Evolutionary conservation across 305 asterid species (phyloP), one percentile per base, ranked within the genome.

Genomic region (Ajuga reptans): DNA sequence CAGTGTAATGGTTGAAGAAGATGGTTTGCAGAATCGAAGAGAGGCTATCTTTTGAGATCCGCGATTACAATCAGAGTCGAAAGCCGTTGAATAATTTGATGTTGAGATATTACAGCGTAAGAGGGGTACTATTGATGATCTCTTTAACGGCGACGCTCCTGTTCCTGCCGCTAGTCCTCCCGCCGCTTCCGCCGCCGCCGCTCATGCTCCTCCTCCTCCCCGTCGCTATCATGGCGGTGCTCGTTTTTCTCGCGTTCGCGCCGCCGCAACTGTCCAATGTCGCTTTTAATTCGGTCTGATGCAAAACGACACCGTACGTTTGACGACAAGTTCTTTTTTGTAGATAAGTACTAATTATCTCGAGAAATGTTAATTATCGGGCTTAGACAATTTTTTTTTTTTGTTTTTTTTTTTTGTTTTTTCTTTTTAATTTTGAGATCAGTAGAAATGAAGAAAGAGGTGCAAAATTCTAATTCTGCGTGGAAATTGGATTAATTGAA

Each of bases 171-270:
- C 73, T 81, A 0, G 36, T 83, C 11, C 74, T 81, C 21, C 87
- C 87, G 43, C 84, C 84, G 50, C 84, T 83, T 7, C 77, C 80
- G 59, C 86, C 86, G 70, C 86, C 86, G 60, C 81, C 86, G 66
- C 68, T 46, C 15, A 0, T 18, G 57, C 67, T 82, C 64, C 83
- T 82, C 74, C 37, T 82, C 41, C n/a, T 82, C 76, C 86, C 86
- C 70, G 82, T 82, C 72, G 78, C 69, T 14, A 78, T 82, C 82
- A 79, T 82, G 82, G 82, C 82, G 51, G 62, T 68, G 58, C 83
- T 82, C 3, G 7, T 82, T 6, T 71, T 63, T 74, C 33, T 79
- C 50, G 86, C 86, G 64, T 18, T 82, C 68, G 14, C 79, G 64
- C 79, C 79, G 79, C 79, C 77, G 43, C 73, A 66, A 1, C 59